Conservation (phyloP, 176 grass and related monocot species). For the Avena sativa region DNA sequence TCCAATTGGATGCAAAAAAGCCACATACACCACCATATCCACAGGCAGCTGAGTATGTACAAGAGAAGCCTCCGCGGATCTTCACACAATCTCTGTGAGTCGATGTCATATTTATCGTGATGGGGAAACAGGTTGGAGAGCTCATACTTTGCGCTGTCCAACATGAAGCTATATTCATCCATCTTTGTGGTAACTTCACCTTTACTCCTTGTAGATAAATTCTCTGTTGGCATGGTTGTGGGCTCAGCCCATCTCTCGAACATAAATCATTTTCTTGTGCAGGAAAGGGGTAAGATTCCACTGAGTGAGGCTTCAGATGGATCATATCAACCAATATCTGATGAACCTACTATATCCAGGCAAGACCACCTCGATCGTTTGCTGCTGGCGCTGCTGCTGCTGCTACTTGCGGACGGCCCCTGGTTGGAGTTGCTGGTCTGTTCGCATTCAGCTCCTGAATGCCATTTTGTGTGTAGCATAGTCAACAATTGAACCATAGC, state of each 20-base stretch:
- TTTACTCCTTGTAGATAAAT: constrained; percentile 44
- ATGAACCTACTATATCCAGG: constrained; percentile 85
- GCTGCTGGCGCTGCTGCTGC: constrained; percentile 19
- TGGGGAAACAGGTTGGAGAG: constrained; percentile 9
- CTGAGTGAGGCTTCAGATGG: constrained; percentile 43
- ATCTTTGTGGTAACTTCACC: constrained; percentile 16
- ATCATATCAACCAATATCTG: constrained; percentile 46
- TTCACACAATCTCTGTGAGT: constrained; percentile 27
- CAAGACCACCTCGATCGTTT: constrained; percentile 88
- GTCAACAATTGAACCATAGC: not conserved
- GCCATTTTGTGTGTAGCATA: constrained; percentile 2
- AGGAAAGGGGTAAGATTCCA: constrained; percentile 41
- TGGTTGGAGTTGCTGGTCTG: constrained; percentile 94
- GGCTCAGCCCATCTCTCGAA: constrained; percentile 23
- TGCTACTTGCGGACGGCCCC: constrained; percentile 84
- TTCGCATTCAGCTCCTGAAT: constrained; percentile 96
- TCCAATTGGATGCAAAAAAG: constrained; percentile 51
- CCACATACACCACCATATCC: constrained; percentile 39
- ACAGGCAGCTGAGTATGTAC: constrained; percentile 63
- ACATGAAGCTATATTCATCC: constrained; percentile 36
- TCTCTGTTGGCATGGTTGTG: constrained; percentile 20
- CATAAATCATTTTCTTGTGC: constrained; percentile 38
- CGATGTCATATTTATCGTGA: constrained; percentile 24
- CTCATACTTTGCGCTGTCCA: not conserved
- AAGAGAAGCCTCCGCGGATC: constrained; percentile 51